Conservation (phyloP, 495 filamentous ascomycete species). For the Hypoxylon intermedium region DNA sequence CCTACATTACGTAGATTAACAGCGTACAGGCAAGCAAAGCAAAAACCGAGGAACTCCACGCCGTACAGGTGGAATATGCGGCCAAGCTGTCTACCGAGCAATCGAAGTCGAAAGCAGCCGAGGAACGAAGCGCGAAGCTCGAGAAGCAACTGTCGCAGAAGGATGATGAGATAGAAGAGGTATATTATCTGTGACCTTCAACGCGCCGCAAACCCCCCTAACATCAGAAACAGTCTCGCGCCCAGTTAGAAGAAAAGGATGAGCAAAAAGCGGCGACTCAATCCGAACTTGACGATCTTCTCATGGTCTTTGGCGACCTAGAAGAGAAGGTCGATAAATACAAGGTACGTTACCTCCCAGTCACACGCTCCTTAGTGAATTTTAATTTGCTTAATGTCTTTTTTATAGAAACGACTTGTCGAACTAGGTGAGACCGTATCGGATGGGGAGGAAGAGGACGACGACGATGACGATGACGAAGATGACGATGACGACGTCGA, state of each 20-base stretch:
- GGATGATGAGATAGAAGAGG: conserved; percentile 39
- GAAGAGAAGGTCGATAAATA: conserved; percentile 82
- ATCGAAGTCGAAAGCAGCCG: conserved; percentile 39
- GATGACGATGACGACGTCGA: conserved; percentile 48
- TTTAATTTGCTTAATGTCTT: conserved; percentile 28
- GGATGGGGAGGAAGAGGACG: conserved; percentile 77
- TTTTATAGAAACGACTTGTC: conserved; percentile 71
- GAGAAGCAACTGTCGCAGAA: conserved; percentile 37
- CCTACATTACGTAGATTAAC: conserved; percentile 7
- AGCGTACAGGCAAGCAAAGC: conserved; percentile 55
- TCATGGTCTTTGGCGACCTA: conserved; percentile 88
- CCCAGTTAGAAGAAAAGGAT: conserved; percentile 61
- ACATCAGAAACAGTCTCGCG: conserved; percentile 42
- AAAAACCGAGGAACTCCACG: conserved; percentile 64
- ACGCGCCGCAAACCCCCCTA: conserved; percentile 29
- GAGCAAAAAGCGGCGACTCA: conserved; percentile 70
- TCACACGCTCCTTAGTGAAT: background rate
- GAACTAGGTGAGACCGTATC: conserved; percentile 75
- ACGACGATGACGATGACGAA: conserved; percentile 67
- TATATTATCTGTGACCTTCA: conserved; percentile 15
- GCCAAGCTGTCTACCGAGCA: conserved; percentile 56
- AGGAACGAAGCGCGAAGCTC: conserved; percentile 34
- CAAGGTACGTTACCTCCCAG: conserved; percentile 65
- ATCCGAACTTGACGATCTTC: conserved; percentile 78
- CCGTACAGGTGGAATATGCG: conserved; percentile 61